Percentiles rank a stretch among this genome's conserved stretches.
Conservation (phyloP, 1,284 basidiomycete genomes). For the Hymenochaete sp. region DNA sequence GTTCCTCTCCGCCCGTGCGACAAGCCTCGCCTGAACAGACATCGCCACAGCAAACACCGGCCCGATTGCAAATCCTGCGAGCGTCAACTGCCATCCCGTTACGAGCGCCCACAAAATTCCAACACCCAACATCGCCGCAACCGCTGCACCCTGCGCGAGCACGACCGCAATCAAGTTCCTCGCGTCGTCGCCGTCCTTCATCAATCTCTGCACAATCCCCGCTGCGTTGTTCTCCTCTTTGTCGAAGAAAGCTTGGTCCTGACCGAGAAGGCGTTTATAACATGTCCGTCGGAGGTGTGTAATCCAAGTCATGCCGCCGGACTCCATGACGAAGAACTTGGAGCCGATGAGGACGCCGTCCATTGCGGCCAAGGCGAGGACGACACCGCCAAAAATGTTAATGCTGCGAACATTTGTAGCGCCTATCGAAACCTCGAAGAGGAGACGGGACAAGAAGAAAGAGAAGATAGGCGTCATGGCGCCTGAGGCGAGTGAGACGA, state of each 20-base stretch:
- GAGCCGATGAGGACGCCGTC: conserved; percentile 69
- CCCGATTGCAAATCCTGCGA: conserved; percentile 81
- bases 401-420: conserved; percentile 55
- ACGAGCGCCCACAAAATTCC: conserved; percentile 85
- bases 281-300: conserved; percentile 53
- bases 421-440: conserved; percentile 71
- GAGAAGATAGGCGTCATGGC: conserved; percentile 89
- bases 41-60: conserved; percentile 78
- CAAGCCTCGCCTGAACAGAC: conserved; percentile 61
- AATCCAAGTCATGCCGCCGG: conserved; percentile 70
- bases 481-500: conserved; percentile 62
- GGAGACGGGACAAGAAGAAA: conserved; percentile 74
- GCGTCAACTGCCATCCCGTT: conserved; percentile 87
- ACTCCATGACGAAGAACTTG: conserved; percentile 76
- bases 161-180: conserved; percentile 70
- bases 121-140: conserved; percentile 72
- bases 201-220: conserved; percentile 67
- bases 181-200: conserved; percentile 92
- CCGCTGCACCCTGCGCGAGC: conserved; percentile 64
- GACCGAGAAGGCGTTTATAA: conserved; percentile 58
- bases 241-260: conserved; percentile 93
- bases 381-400: conserved; percentile 58
- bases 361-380: conserved; percentile 63
- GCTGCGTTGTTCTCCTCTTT: conserved; percentile 50
- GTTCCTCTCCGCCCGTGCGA: conserved; percentile 62